phyloP scores from a whole-genome alignment of 257 asterid species.

The Scutellaria galericulata region DNA sequence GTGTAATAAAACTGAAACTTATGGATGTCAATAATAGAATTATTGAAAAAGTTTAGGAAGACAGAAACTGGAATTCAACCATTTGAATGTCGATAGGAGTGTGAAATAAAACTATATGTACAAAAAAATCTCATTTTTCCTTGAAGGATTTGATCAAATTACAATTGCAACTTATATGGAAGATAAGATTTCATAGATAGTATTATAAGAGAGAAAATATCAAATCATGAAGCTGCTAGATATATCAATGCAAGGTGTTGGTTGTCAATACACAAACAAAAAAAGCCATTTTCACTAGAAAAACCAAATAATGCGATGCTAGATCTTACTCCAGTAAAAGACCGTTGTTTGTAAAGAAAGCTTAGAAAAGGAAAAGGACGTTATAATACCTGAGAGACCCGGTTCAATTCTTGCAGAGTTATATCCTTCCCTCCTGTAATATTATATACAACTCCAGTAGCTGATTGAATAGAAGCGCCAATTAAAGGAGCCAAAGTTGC shows the following conservation, averaged over 20 bases:
- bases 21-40: too few relatives aligned
- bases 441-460: conserved; percentile 96
- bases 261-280: neutral
- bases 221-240: neutral
- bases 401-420: conserved; percentile 91
- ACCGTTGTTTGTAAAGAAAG: neutral
- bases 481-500: conserved; percentile 96
- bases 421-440: conserved; percentile 99
- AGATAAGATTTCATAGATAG: neutral
- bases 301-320: neutral
- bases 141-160: neutral
- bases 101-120: too few relatives aligned
- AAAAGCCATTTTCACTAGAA: neutral
- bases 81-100: too few relatives aligned
- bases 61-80: too few relatives aligned
- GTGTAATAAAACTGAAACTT: too few relatives aligned
- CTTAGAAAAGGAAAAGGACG: neutral
- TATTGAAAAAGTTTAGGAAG: too few relatives aligned
- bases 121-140: neutral
- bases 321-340: neutral
- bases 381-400: conserved; percentile 90
- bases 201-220: neutral
- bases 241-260: neutral
- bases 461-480: conserved; percentile 96
- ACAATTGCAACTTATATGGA: neutral